Evolutionary conservation across 2,329 filamentous ascomycete species (phyloP), one percentile per base, ranked within the genome.

Genomic region (Ophiostoma australiae): DNA sequence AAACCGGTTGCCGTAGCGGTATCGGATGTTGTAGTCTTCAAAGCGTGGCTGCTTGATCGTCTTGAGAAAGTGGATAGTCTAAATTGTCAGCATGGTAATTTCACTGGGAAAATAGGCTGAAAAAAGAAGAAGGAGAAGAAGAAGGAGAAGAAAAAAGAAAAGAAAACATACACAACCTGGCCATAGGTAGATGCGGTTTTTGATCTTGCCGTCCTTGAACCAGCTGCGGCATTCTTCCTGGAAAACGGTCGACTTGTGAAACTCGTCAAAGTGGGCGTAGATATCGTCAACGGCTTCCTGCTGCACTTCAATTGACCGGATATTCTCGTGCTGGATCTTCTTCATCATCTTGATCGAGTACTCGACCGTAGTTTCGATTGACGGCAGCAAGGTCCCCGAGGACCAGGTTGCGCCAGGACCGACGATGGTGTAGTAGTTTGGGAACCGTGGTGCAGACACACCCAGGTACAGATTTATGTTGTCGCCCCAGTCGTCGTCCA

Each of bases 221-320:
- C 72, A 72, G 10, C 41, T 69, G 39, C 72, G 70, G 69, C 72
- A 73, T 69, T 66, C 69, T 61, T 72, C 70, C 67, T 80, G 76
- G 80, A 81, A 85, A 0, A 84, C 83, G 0, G 82, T 82, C 31
- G 75, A 77, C 71, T 79, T 75, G 79, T 85, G 82, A 76, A 82
- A 84, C 11, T 76, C 73, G 71, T 84, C 81, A 61, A 81, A 81
- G 77, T 81, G 80, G 4, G 78, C 78, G 71, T 83, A 80, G 76
- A 87, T 87, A 72, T 87, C 86, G 13, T 77, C 76, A 8, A 86
- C 81, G 1, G 81, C 83, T 23, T 80, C 80, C 0, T 77, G 75
- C 74, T 84, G 84, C 13, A 85, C 81, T 10, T 80, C 76, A 58
- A 84, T 81, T 4, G 80, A 78, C 4, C 77, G 76, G 71, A 85